phyloP scores from a whole-genome alignment of 768 basidiomycete species.

The Suillus placidus region DNA sequence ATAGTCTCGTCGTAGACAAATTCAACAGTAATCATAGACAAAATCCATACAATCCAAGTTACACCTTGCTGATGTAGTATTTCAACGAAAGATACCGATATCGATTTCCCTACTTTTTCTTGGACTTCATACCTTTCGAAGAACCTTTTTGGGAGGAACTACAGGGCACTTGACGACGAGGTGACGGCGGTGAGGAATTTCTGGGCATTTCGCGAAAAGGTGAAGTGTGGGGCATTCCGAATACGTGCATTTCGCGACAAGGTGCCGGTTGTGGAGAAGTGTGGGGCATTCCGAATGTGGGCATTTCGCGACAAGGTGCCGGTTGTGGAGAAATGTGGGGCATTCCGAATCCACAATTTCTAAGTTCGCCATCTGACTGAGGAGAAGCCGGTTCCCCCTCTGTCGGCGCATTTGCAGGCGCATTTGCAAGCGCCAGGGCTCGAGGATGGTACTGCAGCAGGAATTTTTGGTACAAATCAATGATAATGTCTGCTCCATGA shows the following conservation, averaged over 20 bases:
- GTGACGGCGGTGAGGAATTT: too few relatives aligned
- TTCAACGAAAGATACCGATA: neutral
- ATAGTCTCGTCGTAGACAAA: neutral
- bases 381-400: neutral
- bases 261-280: too few relatives aligned
- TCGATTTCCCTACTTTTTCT: neutral
- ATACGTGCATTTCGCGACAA: too few relatives aligned
- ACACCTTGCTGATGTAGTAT: neutral
- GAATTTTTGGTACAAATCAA: conserved; percentile 24
- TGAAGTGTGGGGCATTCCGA: too few relatives aligned
- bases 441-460: conserved; percentile 11
- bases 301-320: too few relatives aligned
- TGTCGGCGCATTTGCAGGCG: neutral
- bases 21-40: neutral
- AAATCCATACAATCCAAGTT: neutral
- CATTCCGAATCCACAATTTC: neutral
- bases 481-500: conserved; percentile 27
- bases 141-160: too few relatives aligned
- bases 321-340: too few relatives aligned
- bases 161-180: too few relatives aligned
- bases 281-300: too few relatives aligned
- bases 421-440: conserved; percentile 1
- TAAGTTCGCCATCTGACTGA: neutral
- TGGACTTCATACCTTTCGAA: neutral
- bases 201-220: too few relatives aligned